Evolutionary conservation across 1,284 basidiomycete genomes (phyloP), one percentile per base, ranked within the genome.

Genomic region (Melanopsichium pennsylvanicum): DNA sequence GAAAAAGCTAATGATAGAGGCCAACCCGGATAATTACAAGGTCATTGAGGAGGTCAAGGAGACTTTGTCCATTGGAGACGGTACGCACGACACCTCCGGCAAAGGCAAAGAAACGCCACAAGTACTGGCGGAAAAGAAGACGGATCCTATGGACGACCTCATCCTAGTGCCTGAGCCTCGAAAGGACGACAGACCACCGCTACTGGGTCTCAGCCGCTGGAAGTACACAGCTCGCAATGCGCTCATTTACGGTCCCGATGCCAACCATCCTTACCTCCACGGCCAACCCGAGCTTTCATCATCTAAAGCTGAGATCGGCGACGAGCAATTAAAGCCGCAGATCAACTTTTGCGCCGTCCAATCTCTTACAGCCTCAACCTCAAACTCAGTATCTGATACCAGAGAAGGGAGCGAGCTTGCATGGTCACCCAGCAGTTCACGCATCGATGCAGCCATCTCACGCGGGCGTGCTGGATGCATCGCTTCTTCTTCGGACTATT

Each of bases 211-310:
- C 32, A 38, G 49, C 13, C 49, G 54, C 1, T 59, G 63, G 62
- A 50, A 52, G 19, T 74, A 71, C 39, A 57, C 55, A 4, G 64
- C 73, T 1, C 68, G 75, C 21, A 77, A 78, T 39, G 41, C 66
- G 13, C 69, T 79, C 39, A 67, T 77, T 41, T 79, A 51, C 22
- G 41, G 48, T 2, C 68, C 77, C 0, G 75, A 79, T 33, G 72
- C 72, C 26, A 58, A 74, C 35, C 42, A 34, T 15, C 25, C 41
- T 8, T 55, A 57, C n/a, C 46, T 69, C 0, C 48, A 41, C 10
- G 27, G 40, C 27, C 35, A n/a, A 5, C 35, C 34, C 13, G 26
- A 22, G 27, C 22, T 9, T 18, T 42, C 36, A n/a, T 46, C 19
- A 21, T 32, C 32, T n/a, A 31, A 42, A 27, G 22, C 31, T 15